Evolutionary conservation across 345 rosid genomes (phyloP), one percentile per base, ranked within the genome.

Genomic region (Lumnitzera littorea): DNA sequence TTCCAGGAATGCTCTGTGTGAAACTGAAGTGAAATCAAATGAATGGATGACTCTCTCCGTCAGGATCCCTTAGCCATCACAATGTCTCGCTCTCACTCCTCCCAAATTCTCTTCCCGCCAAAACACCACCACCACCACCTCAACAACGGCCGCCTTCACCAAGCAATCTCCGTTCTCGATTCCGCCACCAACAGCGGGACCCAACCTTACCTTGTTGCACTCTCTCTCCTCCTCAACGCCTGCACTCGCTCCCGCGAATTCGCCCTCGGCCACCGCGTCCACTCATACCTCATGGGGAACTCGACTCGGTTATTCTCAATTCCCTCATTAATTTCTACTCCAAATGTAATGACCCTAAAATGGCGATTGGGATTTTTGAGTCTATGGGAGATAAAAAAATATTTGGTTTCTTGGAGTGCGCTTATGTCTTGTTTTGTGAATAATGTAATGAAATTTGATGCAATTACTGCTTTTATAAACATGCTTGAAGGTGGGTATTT

Each of bases 331-430:
- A 83, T 62, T 74, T 84, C 64, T 84, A 82, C 54, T 72, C 84
- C 1, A 87, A 84, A 76, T 76, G 76, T 11, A 84, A 83, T 2
- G 81, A 84, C 13, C 69, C 58, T 68, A 48, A 65, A 15, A 61
- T 29, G 43, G 89, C 89, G 12, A 54, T 27, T 48, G 54, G 24
- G 48, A 75, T 87, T 58, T 84, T 87, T 31, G 61, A 68, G 61
- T 62, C 14, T 2, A 81, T 84, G 89, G 83, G 70, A 4, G 43
- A 65, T 41, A 82, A 81, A 57, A 57, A 72, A 85, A 54, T 84
- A 84, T 61, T 57, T 74, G 63, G 89, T 81, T 63, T 82, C 91
- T 0, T 87, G 95, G 95, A 80, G 95, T 57, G 72, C 89, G 4
- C 81, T 87, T 77, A 82, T 87, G 60, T 76, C 87, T 49, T 79